These are phyloP conservation scores for Penicillium sp. DNA, from an alignment of 2,329 filamentous ascomycete genomes.

Conservation along the genomic window DNA sequence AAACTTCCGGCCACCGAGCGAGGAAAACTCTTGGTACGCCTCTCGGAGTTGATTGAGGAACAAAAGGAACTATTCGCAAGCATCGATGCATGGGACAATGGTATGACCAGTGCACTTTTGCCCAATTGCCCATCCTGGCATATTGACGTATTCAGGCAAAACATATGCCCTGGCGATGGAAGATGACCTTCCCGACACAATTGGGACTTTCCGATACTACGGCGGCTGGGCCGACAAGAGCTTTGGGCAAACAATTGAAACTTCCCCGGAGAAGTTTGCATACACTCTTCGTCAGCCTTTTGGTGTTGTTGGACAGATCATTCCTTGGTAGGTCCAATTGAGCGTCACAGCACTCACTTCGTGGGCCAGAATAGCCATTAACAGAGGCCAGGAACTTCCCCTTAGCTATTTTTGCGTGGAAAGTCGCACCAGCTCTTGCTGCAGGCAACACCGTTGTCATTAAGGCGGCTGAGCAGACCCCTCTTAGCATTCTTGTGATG, in stretches of 20 bases:
- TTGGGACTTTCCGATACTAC: conserved; percentile 60
- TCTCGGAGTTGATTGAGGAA: conserved; percentile 31
- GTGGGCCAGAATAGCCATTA: neutral
- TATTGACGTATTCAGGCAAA: neutral
- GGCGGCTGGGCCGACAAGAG: conserved; percentile 96
- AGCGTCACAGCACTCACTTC: neutral
- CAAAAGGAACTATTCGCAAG: conserved; percentile 28
- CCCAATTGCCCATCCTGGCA: neutral
- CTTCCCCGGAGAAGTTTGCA: neutral
- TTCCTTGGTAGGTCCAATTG: neutral
- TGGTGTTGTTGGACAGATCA: conserved; percentile 7
- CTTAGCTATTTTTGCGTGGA: neutral
- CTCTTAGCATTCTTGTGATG: conserved; percentile 5
- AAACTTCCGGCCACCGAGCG: conserved; percentile 51
- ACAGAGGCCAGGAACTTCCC: neutral
- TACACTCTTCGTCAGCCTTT: conserved; percentile 4
- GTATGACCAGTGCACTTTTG: neutral
- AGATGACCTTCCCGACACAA: conserved; percentile 1
- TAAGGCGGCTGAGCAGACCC: neutral
- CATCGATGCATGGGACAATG: conserved; percentile 31
- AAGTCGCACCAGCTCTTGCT: neutral
- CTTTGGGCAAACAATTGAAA: conserved; percentile 73
- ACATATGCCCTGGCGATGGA: conserved; percentile 3
- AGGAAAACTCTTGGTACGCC: conserved; percentile 25
- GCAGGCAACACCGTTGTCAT: conserved; percentile 3